phyloP scores from a whole-genome alignment of 257 asterid species.

The Jacaranda copaia region DNA sequence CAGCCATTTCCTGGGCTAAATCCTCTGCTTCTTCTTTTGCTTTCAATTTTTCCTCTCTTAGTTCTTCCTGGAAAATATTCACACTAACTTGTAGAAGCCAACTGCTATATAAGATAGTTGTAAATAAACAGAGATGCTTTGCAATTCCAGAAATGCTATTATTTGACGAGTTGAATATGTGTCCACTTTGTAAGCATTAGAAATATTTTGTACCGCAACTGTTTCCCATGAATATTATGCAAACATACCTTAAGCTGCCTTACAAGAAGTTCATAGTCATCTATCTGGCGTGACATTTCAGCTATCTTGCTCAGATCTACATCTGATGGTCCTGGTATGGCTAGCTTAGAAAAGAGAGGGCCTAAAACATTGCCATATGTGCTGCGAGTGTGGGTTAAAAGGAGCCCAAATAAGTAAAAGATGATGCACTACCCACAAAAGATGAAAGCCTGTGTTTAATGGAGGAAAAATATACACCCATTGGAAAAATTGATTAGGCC shows the following conservation, averaged over 20 bases:
- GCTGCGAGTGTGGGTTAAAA: slow-evolving; percentile 43
- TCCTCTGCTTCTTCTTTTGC: slow-evolving; percentile 97
- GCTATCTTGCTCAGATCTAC: slow-evolving; percentile 53
- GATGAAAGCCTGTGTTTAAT: background rate
- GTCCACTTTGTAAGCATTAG: background rate
- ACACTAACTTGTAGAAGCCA: slow-evolving; percentile 6
- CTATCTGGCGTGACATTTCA: slow-evolving; percentile 61
- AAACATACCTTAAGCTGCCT: slow-evolving; percentile 72
- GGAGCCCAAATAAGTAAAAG: slow-evolving; percentile 27
- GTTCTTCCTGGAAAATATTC: slow-evolving; percentile 64
- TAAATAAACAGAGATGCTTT: background rate
- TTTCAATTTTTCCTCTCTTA: slow-evolving; percentile 67
- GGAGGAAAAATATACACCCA: background rate
- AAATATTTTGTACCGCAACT: background rate
- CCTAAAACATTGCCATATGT: slow-evolving; percentile 56
- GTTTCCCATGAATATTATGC: background rate
- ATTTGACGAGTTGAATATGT: background rate
- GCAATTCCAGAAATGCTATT: background rate
- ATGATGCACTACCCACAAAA: background rate
- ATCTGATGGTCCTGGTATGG: slow-evolving; percentile 48
- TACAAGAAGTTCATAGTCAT: slow-evolving; percentile 64
- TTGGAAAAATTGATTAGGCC: background rate
- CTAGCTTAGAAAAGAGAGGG: slow-evolving; percentile 53
- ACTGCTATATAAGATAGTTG: slow-evolving; percentile 2
- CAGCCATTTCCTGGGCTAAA: slow-evolving; percentile 98